Evolutionary conservation across 2,329 filamentous ascomycete species (phyloP).

Genomic region (Xylariaceae sp.): DNA sequence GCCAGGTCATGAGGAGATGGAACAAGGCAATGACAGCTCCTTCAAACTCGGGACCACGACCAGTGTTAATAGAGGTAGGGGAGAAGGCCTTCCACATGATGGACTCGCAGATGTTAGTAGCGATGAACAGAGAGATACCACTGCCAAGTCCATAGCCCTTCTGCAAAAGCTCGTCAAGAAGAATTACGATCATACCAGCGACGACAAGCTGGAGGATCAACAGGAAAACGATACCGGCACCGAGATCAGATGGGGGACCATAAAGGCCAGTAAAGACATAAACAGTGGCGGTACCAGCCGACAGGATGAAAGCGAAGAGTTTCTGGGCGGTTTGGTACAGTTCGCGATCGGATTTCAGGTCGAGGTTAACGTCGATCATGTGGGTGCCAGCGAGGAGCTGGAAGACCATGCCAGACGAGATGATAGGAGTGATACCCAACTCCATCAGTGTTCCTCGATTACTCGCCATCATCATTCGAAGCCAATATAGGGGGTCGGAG

Average conservation of each 20-base stretch:
- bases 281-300: constrained; percentile 94
- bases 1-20: constrained; percentile 97
- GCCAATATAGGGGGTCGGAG: constrained; percentile 98
- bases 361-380: constrained; percentile 99
- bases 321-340: constrained; percentile 99
- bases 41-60: constrained; percentile 97
- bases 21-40: constrained; percentile 96
- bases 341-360: constrained; percentile 99
- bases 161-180: constrained; percentile 97
- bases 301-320: constrained; percentile 95
- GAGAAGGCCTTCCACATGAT: constrained; percentile 99
- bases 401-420: constrained; percentile 99
- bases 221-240: constrained; percentile 96
- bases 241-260: constrained; percentile 91
- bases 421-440: constrained; percentile 95
- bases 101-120: constrained; percentile 99
- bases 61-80: constrained; percentile 98
- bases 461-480: constrained; percentile 99
- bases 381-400: constrained; percentile 99
- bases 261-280: constrained; percentile 98
- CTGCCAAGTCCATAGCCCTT: constrained; percentile 98
- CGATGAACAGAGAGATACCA: constrained; percentile 98
- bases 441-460: constrained; percentile 97
- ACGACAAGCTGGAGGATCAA: constrained; percentile 97
- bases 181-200: constrained; percentile 96